A percentile compares a stretch with the other conserved stretches of the same genome.
phyloP scores from a whole-genome alignment of 352 stramenopile species.

The Phytophthora pini region DNA sequence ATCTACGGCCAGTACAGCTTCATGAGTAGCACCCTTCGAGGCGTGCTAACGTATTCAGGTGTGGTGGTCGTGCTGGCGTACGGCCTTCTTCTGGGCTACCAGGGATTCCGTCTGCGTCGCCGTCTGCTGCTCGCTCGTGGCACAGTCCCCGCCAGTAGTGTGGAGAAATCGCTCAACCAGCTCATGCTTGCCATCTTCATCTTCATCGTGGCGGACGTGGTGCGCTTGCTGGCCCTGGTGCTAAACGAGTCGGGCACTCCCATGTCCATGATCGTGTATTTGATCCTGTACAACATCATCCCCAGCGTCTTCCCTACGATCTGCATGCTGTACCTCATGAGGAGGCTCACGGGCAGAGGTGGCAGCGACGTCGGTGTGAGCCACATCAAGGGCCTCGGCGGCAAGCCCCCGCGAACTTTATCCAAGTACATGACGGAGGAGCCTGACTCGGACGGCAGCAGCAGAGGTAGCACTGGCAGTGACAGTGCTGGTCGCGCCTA shows the following conservation, averaged over 20 bases:
- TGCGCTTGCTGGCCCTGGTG: slow-evolving; percentile 70
- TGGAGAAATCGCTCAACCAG: slow-evolving; percentile 84
- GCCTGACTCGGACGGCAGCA: slow-evolving; percentile 45
- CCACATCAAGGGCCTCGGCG: slow-evolving; percentile 23
- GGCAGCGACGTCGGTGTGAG: slow-evolving; percentile 22
- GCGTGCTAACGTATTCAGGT: slow-evolving; percentile 64
- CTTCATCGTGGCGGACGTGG: slow-evolving; percentile 76
- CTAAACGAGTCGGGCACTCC: slow-evolving; percentile 59
- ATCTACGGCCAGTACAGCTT: slow-evolving; percentile 71
- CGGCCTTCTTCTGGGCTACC: slow-evolving; percentile 70
- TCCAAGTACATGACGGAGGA: slow-evolving; percentile 70
- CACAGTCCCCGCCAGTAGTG: slow-evolving; percentile 66
- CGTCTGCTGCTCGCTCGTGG: slow-evolving; percentile 76
- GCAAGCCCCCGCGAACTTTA: slow-evolving; percentile 40
- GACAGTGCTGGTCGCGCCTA: slow-evolving; percentile 23
- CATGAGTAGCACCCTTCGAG: slow-evolving; percentile 58
- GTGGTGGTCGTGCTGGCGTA: slow-evolving; percentile 70
- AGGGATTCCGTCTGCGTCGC: slow-evolving; percentile 75
- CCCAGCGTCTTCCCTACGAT: slow-evolving; percentile 88
- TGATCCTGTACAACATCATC: slow-evolving; percentile 80
- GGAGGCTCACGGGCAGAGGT: slow-evolving; percentile 50
- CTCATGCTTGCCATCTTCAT: slow-evolving; percentile 84
- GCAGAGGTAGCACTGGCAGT: slow-evolving; percentile 33
- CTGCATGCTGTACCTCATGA: slow-evolving; percentile 91
- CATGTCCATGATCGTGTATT: slow-evolving; percentile 68